These are phyloP conservation scores for Tetramitus jugosus DNA, from an alignment of 208 protist genomes.

Conservation along the genomic window DNA sequence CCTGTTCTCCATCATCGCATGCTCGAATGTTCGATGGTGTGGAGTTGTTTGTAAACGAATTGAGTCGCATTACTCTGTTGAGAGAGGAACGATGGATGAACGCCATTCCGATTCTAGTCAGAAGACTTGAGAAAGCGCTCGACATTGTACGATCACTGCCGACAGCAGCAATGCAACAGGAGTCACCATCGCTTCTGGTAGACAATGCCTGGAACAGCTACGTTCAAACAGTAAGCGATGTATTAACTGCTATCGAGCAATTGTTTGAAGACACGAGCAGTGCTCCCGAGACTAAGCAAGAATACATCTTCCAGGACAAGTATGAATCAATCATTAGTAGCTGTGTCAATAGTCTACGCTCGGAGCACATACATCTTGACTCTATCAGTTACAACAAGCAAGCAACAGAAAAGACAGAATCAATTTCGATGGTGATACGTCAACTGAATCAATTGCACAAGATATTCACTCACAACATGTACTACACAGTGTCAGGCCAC, in stretches of 20 bases:
- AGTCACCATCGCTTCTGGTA: not conserved
- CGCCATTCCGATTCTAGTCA: constrained; percentile 8
- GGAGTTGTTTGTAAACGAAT: constrained; percentile 26
- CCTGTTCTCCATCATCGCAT: not conserved
- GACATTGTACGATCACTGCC: not conserved
- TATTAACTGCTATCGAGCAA: not conserved
- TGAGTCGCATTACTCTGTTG: constrained; percentile 35
- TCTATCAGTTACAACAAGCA: too few relatives aligned
- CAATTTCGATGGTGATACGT: too few relatives aligned
- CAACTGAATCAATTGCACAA: too few relatives aligned
- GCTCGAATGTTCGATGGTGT: not conserved
- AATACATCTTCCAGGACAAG: not conserved
- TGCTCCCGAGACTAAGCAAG: not conserved
- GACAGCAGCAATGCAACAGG: constrained; percentile 11
- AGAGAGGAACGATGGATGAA: constrained; percentile 33
- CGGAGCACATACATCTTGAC: not conserved
- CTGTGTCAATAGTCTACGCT: not conserved
- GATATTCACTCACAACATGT: too few relatives aligned
- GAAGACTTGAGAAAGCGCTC: not conserved
- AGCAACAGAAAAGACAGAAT: too few relatives aligned
- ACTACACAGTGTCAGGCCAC: too few relatives aligned
- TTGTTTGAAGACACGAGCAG: not conserved
- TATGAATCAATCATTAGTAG: not conserved
- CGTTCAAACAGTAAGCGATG: not conserved
- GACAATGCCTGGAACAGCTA: not conserved